phyloP scores from a whole-genome alignment of 495 filamentous ascomycete genomes.

The Aspergillus taichungensis region DNA sequence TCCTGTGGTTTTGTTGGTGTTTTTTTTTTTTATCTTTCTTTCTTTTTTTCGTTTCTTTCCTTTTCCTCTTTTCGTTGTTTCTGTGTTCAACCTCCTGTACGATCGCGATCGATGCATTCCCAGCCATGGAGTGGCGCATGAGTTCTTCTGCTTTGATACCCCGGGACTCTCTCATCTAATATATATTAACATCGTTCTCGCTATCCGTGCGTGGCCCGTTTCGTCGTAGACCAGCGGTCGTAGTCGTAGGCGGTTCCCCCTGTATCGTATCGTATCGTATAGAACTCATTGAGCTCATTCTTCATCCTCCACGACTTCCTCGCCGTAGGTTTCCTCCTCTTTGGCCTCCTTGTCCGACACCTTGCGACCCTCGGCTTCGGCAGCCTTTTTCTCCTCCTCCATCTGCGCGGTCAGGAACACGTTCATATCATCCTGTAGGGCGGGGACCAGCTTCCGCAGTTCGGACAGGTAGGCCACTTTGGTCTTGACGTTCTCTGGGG shows the following conservation, averaged over 20 bases:
- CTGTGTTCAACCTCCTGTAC: background rate
- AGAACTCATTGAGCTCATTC: constrained; percentile 15
- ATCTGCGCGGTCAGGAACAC: constrained; percentile 74
- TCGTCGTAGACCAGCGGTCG: no score
- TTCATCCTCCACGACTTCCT: constrained; percentile 58
- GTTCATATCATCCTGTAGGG: constrained; percentile 70
- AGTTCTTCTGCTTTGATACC: constrained; percentile 32
- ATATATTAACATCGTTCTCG: background rate
- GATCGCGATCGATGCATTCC: background rate
- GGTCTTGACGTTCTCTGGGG: constrained; percentile 26
- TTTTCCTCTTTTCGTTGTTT: constrained; percentile 6
- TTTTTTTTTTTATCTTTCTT: constrained; percentile 6
- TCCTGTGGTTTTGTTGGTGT: constrained; percentile 8
- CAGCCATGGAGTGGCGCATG: constrained; percentile 15
- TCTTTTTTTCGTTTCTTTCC: constrained; percentile 10
- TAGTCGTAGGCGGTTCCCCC: no score
- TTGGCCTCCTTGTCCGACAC: constrained; percentile 48
- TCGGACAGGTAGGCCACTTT: constrained; percentile 60
- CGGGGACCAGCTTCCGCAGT: constrained; percentile 51
- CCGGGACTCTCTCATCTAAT: constrained; percentile 11
- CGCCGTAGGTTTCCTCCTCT: constrained; percentile 82
- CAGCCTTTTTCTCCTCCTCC: constrained; percentile 70
- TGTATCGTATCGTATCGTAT: no score
- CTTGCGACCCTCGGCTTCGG: constrained; percentile 30
- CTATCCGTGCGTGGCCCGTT: no score